A percentile compares a stretch with the other conserved stretches of the same genome.
These are phyloP conservation scores for Talaromyces sp. DNA, from an alignment of 2,329 filamentous ascomycete species.

Conservation along the genomic window DNA sequence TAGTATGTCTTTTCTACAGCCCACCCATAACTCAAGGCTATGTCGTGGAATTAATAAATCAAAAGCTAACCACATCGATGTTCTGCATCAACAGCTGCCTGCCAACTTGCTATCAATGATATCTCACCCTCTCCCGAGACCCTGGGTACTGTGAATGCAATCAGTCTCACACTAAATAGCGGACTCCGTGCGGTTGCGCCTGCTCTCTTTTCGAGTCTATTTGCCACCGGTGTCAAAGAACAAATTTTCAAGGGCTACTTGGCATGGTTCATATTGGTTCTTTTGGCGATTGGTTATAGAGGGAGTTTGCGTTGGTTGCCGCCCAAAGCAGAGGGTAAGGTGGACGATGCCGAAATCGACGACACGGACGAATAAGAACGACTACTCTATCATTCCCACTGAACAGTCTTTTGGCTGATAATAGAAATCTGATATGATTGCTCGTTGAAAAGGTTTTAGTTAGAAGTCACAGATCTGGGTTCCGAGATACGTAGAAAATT, in stretches of 20 bases:
- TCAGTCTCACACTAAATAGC: slow-evolving; percentile 60
- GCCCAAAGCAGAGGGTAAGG: slow-evolving; percentile 15
- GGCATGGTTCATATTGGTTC: slow-evolving; percentile 58
- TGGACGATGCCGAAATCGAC: not conserved
- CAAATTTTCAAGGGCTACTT: slow-evolving; percentile 63
- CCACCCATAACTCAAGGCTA: not conserved
- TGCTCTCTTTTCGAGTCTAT: slow-evolving; percentile 63
- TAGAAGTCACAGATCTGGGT: not conserved
- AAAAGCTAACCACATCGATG: not conserved
- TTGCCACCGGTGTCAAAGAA: slow-evolving; percentile 61
- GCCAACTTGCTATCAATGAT: slow-evolving; percentile 72
- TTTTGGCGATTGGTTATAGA: slow-evolving; percentile 34
- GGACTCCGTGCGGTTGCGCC: slow-evolving; percentile 64
- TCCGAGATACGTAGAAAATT: not conserved
- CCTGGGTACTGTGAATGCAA: slow-evolving; percentile 67
- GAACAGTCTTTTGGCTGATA: not conserved
- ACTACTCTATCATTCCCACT: not conserved
- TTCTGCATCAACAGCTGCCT: slow-evolving; percentile 44
- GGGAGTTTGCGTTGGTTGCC: slow-evolving; percentile 23
- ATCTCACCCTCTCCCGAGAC: slow-evolving; percentile 61
- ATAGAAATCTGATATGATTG: not conserved
- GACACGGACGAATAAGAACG: not conserved
- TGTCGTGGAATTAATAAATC: not conserved
- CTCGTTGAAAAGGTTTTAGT: not conserved
- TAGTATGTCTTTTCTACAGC: slow-evolving; percentile 39